Conservation (phyloP, 2,329 filamentous ascomycete genomes). For the Colletotrichum sp. region DNA sequence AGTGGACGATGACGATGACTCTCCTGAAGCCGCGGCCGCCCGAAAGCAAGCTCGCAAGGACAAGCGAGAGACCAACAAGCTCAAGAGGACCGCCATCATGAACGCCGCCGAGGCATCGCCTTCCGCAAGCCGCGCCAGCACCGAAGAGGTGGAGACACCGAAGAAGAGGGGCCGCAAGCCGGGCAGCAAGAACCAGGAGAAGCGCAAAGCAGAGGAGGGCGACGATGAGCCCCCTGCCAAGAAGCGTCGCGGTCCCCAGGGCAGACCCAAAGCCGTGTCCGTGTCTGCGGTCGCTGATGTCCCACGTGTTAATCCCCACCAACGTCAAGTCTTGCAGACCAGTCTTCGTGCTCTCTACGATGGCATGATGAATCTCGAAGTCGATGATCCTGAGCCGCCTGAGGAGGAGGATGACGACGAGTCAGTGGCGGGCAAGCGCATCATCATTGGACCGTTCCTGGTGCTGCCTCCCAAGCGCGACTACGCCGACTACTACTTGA, state of each 20-base stretch:
- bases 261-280: slow-evolving; percentile 60
- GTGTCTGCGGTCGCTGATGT: slow-evolving; percentile 32
- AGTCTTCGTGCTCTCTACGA: slow-evolving; percentile 82
- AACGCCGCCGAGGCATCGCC: slow-evolving; percentile 69
- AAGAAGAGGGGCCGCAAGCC: slow-evolving; percentile 90
- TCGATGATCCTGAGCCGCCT: slow-evolving; percentile 68
- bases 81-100: slow-evolving; percentile 55
- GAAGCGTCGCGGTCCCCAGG: slow-evolving; percentile 76
- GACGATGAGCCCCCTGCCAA: slow-evolving; percentile 80
- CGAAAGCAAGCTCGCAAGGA: slow-evolving; percentile 87
- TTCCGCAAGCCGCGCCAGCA: slow-evolving; percentile 78
- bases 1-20: slow-evolving; percentile 95
- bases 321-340: slow-evolving; percentile 79
- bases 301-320: slow-evolving; percentile 64
- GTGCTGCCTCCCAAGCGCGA: slow-evolving; percentile 87
- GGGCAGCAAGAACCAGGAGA: slow-evolving; percentile 70
- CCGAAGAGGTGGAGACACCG: slow-evolving; percentile 74
- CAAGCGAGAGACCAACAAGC: slow-evolving; percentile 77
- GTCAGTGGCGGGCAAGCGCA: slow-evolving; percentile 67
- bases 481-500: slow-evolving; percentile 93
- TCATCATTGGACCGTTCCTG: slow-evolving; percentile 93
- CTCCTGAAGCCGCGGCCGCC: slow-evolving; percentile 88
- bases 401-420: slow-evolving; percentile 62
- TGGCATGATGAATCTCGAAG: slow-evolving; percentile 81
- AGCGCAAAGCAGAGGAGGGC: slow-evolving; percentile 84